These are phyloP conservation scores for Skeletonema potamos DNA, from an alignment of 108 stramenopile species.

Conservation along the genomic window DNA sequence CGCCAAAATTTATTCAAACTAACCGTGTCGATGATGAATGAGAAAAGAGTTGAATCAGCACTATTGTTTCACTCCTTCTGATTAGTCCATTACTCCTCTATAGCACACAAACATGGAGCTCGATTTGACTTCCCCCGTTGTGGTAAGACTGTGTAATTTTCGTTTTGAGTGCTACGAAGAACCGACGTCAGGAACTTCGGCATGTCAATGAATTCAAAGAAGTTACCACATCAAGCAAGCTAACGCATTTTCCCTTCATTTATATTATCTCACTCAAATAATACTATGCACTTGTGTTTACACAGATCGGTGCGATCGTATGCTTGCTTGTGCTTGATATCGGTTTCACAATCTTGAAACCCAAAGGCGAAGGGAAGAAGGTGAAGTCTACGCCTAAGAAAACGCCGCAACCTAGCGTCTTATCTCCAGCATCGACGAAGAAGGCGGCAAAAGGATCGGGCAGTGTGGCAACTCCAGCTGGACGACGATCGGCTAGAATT, in stretches of 20 bases:
- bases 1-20: no score
- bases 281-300: background rate
- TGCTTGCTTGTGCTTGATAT: background rate
- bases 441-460: background rate
- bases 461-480: slow-evolving; percentile 6
- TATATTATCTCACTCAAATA: background rate
- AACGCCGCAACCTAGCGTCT: background rate
- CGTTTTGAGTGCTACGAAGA: background rate
- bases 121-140: background rate
- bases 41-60: background rate
- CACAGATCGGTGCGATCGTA: background rate
- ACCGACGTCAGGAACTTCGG: no score
- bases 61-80: no score
- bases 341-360: background rate
- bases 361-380: background rate
- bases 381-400: background rate
- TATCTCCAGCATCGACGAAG: background rate
- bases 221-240: no score
- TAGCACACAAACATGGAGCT: background rate
- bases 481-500: slow-evolving; percentile 10
- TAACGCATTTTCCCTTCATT: background rate
- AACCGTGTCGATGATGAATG: no score
- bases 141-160: background rate
- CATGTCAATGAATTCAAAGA: no score
- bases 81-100: no score